Evolutionary conservation across 352 stramenopile genomes (phyloP).

Genomic region (Phytophthora podocarpi): DNA sequence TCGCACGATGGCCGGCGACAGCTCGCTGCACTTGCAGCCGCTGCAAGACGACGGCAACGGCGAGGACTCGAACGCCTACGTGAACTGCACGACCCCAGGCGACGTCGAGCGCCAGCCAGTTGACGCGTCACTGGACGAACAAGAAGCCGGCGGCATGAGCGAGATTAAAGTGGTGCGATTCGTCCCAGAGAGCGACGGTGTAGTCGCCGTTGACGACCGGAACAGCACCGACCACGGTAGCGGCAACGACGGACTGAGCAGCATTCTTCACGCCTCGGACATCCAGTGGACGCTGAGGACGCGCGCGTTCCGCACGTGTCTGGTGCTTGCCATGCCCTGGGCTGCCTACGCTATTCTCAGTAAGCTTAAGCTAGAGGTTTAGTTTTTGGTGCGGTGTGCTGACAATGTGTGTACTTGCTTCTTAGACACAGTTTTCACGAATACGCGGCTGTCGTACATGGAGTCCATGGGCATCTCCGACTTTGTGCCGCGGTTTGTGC

Average conservation of each 20-base stretch:
- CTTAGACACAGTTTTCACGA: constrained; percentile 73
- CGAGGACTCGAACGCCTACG: constrained; percentile 22
- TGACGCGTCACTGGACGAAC: neutral
- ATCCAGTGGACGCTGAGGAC: constrained; percentile 32
- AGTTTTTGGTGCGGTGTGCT: neutral
- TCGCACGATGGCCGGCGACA: constrained; percentile 8
- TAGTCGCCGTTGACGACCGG: constrained; percentile 11
- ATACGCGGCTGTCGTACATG: constrained; percentile 74
- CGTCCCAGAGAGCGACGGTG: neutral
- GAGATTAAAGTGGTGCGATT: constrained; percentile 24
- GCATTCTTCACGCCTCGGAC: constrained; percentile 3
- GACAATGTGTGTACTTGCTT: neutral
- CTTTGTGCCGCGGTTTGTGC: constrained; percentile 66
- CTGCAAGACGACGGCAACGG: constrained; percentile 21
- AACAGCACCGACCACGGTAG: too few relatives aligned
- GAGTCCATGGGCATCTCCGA: constrained; percentile 68
- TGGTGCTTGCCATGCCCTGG: constrained; percentile 79
- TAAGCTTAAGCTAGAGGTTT: constrained; percentile 25
- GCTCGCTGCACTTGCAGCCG: constrained; percentile 10
- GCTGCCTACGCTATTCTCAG: constrained; percentile 72
- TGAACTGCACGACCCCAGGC: constrained; percentile 6
- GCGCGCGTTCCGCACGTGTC: constrained; percentile 52
- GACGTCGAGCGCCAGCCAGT: neutral
- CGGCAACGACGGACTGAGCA: constrained; percentile 4
- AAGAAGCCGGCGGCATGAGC: neutral